A percentile compares a stretch with the other conserved stretches of the same genome.
phyloP scores from a whole-genome alignment of 2,329 filamentous ascomycete genomes.

The Aspergillus latus region DNA sequence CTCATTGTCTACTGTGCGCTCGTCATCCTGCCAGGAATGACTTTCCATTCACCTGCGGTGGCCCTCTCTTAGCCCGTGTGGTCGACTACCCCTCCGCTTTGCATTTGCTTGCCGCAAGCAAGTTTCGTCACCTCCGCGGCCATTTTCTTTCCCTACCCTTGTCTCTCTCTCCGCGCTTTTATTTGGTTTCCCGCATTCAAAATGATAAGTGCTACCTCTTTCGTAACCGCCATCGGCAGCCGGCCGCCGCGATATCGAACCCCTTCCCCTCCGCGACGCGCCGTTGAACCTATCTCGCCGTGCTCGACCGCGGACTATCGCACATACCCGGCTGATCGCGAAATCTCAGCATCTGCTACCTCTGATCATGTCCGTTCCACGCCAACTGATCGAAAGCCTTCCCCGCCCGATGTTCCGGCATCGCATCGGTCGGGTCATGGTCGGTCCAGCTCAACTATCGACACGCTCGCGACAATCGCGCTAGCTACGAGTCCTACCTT shows the following conservation, averaged over 20 bases:
- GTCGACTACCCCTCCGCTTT: slow-evolving; percentile 45
- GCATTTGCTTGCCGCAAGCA: slow-evolving; percentile 39
- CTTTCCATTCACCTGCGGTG: slow-evolving; percentile 37
- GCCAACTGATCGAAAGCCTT: slow-evolving; percentile 23
- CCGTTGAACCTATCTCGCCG: slow-evolving; percentile 48
- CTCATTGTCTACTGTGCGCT: slow-evolving; percentile 28
- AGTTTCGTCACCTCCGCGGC: slow-evolving; percentile 26
- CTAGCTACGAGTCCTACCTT: slow-evolving; percentile 51
- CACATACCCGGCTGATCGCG: slow-evolving; percentile 33
- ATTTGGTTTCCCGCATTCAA: slow-evolving; percentile 15
- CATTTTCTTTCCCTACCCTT: slow-evolving; percentile 14
- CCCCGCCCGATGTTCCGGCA: slow-evolving; percentile 22
- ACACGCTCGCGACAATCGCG: slow-evolving; percentile 52
- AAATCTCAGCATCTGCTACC: slow-evolving; percentile 24
- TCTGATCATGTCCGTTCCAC: slow-evolving; percentile 26
- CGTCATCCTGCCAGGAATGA: slow-evolving; percentile 41
- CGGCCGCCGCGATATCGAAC: slow-evolving; percentile 48
- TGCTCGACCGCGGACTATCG: slow-evolving; percentile 32
- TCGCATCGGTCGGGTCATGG: slow-evolving; percentile 41
- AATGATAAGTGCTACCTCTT: slow-evolving; percentile 44
- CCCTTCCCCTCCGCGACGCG: slow-evolving; percentile 48
- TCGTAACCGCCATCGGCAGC: slow-evolving; percentile 34
- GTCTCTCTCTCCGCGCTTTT: slow-evolving; percentile 14
- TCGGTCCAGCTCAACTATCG: slow-evolving; percentile 48
- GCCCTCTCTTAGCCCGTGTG: slow-evolving; percentile 43